A percentile compares a stretch with the other conserved stretches of the same genome.
Conservation (phyloP, 331 rosid genomes). For the Quercus phellos region DNA sequence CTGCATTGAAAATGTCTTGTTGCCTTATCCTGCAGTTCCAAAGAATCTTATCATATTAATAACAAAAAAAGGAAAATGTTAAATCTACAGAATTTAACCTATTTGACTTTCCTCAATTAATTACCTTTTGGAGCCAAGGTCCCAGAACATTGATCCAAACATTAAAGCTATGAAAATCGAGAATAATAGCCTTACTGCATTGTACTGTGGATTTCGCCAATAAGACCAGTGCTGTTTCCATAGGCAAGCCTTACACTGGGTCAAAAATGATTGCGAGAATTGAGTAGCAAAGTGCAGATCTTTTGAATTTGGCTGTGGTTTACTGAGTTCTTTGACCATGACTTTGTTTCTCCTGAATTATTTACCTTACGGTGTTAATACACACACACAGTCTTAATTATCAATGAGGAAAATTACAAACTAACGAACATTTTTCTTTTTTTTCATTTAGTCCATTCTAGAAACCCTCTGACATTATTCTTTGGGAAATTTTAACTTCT, state of each 20-base stretch:
- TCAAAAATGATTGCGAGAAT: conserved; percentile 46
- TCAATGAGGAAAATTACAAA: background rate
- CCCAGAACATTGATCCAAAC: conserved; percentile 66
- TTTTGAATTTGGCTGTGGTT: conserved; percentile 41
- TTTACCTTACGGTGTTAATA: background rate
- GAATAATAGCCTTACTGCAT: conserved; percentile 60
- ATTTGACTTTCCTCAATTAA: too few species aligned
- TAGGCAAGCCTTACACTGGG: conserved; percentile 62
- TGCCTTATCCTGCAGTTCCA: conserved; percentile 33
- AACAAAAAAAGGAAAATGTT: background rate
- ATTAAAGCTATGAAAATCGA: conserved; percentile 46
- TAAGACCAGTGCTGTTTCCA: conserved; percentile 69
- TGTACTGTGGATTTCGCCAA: conserved; percentile 68
- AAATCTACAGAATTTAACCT: background rate
- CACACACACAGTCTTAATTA: conserved; percentile 7
- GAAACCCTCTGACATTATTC: too few species aligned
- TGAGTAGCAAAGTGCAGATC: conserved; percentile 56
- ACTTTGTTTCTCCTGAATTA: conserved; percentile 60
- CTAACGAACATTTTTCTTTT: too few species aligned
- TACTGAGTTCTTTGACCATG: conserved; percentile 51
- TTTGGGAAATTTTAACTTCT: too few species aligned
- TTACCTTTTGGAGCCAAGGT: conserved; percentile 62
- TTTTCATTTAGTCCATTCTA: too few species aligned
- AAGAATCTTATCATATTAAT: background rate
- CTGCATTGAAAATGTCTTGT: conserved; percentile 64